phyloP scores from a whole-genome alignment of 768 basidiomycete species.

The Candolleomyces efflorescens region DNA sequence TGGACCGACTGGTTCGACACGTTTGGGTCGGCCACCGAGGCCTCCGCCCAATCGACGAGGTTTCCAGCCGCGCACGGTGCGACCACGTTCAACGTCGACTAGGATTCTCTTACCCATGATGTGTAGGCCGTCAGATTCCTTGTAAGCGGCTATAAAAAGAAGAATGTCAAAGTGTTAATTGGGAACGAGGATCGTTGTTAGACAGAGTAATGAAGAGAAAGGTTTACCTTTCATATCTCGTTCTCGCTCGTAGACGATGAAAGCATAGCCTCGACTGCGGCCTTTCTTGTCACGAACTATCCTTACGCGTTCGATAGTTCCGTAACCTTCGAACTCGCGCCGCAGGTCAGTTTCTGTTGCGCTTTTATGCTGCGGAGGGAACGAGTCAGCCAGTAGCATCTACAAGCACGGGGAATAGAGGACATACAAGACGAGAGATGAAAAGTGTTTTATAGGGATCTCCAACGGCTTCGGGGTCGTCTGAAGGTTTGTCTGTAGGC shows the following conservation, averaged over 20 bases:
- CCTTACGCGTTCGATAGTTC: constrained; percentile 89
- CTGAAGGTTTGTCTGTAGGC: constrained; percentile 83
- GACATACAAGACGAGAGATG: constrained; percentile 79
- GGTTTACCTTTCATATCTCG: constrained; percentile 95
- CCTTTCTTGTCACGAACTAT: constrained; percentile 90
- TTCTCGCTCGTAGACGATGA: constrained; percentile 96
- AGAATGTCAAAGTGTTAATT: constrained; percentile 15
- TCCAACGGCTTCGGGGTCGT: constrained; percentile 86
- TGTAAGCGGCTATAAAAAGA: constrained; percentile 74
- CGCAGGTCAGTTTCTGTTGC: constrained; percentile 90
- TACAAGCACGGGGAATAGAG: constrained; percentile 13
- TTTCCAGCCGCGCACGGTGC: constrained; percentile 98
- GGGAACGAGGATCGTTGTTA: constrained; percentile 1
- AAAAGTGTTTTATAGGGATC: constrained; percentile 99
- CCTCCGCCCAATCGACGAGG: constrained; percentile 96
- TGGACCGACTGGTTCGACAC: constrained; percentile 43
- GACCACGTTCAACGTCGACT: constrained; percentile 96
- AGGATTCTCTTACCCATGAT: constrained; percentile 95
- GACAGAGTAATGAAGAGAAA: constrained; percentile 1
- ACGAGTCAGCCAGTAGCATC: constrained; percentile 2
- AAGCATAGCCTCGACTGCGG: constrained; percentile 89
- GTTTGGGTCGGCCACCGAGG: constrained; percentile 96
- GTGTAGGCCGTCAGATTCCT: constrained; percentile 95
- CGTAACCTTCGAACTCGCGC: constrained; percentile 94
- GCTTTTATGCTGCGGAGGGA: constrained; percentile 71